Conservation (phyloP, 768 basidiomycete genomes). For the Naganishia vishniacii region DNA sequence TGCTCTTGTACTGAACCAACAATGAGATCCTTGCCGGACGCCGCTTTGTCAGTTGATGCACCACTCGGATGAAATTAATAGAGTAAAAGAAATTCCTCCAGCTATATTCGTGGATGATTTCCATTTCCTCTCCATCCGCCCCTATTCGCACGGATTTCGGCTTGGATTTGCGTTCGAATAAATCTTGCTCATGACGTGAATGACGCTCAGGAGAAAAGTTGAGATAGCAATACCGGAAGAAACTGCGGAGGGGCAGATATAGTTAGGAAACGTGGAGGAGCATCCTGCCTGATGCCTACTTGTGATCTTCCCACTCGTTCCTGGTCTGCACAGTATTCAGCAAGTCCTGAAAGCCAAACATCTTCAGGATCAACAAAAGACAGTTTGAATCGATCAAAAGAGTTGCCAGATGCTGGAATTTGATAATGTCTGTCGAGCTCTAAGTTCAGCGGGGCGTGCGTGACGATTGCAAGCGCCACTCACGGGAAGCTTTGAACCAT, state of each 20-base stretch:
- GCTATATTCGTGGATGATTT: conserved; percentile 86
- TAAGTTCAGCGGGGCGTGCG: too few species aligned
- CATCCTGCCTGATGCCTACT: conserved; percentile 36
- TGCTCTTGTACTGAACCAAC: conserved; percentile 96
- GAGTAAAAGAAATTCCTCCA: conserved; percentile 97
- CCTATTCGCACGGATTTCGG: conserved; percentile 52
- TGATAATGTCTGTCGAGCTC: conserved; percentile 98
- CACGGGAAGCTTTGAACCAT: conserved; percentile 98
- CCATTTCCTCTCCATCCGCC: conserved; percentile 79
- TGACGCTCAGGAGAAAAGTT: conserved; percentile 56
- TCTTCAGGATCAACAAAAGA: conserved; percentile 84
- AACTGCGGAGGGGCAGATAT: conserved; percentile 65
- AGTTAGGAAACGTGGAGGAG: background rate
- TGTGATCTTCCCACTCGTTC: conserved; percentile 59
- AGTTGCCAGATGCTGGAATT: conserved; percentile 96
- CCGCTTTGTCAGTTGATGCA: conserved; percentile 95
- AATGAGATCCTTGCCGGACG: conserved; percentile 91
- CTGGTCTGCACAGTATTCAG: conserved; percentile 74
- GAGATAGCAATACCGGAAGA: conserved; percentile 87
- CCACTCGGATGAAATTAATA: conserved; percentile 94
- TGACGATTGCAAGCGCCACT: conserved; percentile 49
- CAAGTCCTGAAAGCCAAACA: conserved; percentile 96
- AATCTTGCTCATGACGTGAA: conserved; percentile 39
- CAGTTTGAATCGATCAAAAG: conserved; percentile 92
- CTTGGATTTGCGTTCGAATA: conserved; percentile 47